Base-by-base conservation (phyloP, 176 grass and related monocot species). In the Musa itinerans region DNA sequence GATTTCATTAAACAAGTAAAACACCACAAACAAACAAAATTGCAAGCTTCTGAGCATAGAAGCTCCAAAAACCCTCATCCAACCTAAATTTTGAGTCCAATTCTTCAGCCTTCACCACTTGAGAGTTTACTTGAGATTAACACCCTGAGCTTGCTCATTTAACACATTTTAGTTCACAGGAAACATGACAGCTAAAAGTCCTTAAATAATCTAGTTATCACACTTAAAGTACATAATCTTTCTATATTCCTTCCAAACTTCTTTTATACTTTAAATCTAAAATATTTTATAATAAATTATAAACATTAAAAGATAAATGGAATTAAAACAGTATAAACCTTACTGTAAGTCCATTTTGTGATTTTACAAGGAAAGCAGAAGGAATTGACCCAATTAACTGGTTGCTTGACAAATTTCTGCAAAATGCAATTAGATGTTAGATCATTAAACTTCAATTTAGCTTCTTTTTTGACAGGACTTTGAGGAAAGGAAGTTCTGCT, bases 381-480 rank as follows among this genome's bases (percentile, higher is more conserved):
- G 83, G 89, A 80, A 92, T 68, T 11, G 86, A 65, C 63, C 76
- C 78, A 62, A 27, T 80, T 2, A 89, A 76, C 53, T 80, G 79
- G 66, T 92, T 92, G 53, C 59, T 57, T 0, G 83, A 84, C 20
- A 92, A 80, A 78, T 92, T 78, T 22, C 86, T 92, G 19, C 20
- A 29, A 43, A 49, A 57, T 74, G 7, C 27, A 79, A 19, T 68
- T 10, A 53, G 72, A 3, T 58, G 11, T 0, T 11, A 50, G 25
- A 6, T n/a, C n/a, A 21, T 25, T 22, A 1, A 68, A 67, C 23
- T 53, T 10, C 24, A 13, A 4, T 55, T 4, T 54, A 55, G 16
- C 8, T 15, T 22, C 23, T 34, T 61, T 19, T 27, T 8, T 11
- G 84, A 89, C 89, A 89, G 71, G 61, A 86, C 9, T 68, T 50